Base-by-base conservation (phyloP, 192 early-diverging fungal species). In the Backusella circina region DNA sequence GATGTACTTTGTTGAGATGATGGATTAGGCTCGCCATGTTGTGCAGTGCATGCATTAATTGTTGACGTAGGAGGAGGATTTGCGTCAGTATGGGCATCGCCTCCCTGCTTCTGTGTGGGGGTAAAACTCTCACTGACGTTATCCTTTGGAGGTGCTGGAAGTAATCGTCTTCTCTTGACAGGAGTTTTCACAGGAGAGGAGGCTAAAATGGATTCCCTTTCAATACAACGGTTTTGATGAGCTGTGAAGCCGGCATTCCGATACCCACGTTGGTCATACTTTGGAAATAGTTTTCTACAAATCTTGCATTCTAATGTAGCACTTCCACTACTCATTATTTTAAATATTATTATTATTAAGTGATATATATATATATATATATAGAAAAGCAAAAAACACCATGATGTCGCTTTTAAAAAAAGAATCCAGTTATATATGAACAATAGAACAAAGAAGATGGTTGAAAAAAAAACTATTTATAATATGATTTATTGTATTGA, bases 231-330 rank as follows among this genome's bases (percentile, higher is more conserved):
- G 9, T 75, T 79, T 41, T 79, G 73, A 57, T 79, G 78, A 16
- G 72, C 65, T 18, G 73, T 75, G 33, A 73, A 74, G 0, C 78
- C 78, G 9, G 67, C 51, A 37, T 79, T 79, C 57, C 72, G 33
- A 30, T 70, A 79, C 32, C 78, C 78, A 32, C 78, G 78, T 50
- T 79, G 78, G 30, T 79, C 73, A 47, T 21, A 71, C 12, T 38
- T 64, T 21, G 47, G 67, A 44, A 79, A 79, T 23, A 70, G 13
- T 35, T 71, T 72, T 36, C 35, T 21, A 36, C 78, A 79, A 6
- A 79, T 28, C 12, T 16, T 26, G 26, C 78, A 79, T 21, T 39
- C 15, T 41, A 74, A 12, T 7, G 12, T 36, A 36, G 37, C 8
- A 26, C 26, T 61, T 28, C 12, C 54, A 61, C 8, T 61, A 26